These are phyloP conservation scores for Endocalyx cinctus DNA, from an alignment of 2,329 filamentous ascomycete species.

Conservation along the genomic window DNA sequence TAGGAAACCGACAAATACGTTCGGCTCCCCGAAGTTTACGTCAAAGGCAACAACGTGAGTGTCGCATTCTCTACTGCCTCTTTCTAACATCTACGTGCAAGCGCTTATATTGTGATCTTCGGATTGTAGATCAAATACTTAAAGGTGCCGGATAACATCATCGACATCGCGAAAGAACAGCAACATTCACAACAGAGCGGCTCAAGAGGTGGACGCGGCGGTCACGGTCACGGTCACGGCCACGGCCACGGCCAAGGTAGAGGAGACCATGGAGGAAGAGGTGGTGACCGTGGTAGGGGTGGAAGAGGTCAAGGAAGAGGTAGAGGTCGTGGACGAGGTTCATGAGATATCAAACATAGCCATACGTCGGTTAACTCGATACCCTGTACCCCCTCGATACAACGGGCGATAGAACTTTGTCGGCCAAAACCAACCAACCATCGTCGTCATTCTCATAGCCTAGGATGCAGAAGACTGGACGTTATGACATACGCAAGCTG, in stretches of 20 bases:
- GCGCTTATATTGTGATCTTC: too few species aligned
- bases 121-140: slow-evolving; percentile 97
- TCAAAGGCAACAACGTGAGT: slow-evolving; percentile 93
- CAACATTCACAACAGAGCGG: slow-evolving; percentile 55
- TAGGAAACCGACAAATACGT: slow-evolving; percentile 92
- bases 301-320: slow-evolving; percentile 48
- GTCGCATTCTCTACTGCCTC: too few species aligned
- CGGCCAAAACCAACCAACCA: too few species aligned
- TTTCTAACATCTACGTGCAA: too few species aligned
- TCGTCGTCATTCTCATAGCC: too few species aligned
- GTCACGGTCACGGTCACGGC: slow-evolving; percentile 51
- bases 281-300: slow-evolving; percentile 51
- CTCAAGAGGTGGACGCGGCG: slow-evolving; percentile 62
- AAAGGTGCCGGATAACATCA: slow-evolving; percentile 91
- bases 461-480: too few species aligned
- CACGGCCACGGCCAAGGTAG: too few species aligned
- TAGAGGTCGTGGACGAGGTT: slow-evolving; percentile 35
- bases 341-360: slow-evolving; percentile 16
- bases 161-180: slow-evolving; percentile 89
- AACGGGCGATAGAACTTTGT: background rate
- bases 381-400: background rate
- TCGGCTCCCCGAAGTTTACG: slow-evolving; percentile 87
- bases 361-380: background rate
- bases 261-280: slow-evolving; percentile 53
- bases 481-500: too few species aligned